Conservation (phyloP, 257 asterid genomes). For the Ajuga chamaepitys region DNA sequence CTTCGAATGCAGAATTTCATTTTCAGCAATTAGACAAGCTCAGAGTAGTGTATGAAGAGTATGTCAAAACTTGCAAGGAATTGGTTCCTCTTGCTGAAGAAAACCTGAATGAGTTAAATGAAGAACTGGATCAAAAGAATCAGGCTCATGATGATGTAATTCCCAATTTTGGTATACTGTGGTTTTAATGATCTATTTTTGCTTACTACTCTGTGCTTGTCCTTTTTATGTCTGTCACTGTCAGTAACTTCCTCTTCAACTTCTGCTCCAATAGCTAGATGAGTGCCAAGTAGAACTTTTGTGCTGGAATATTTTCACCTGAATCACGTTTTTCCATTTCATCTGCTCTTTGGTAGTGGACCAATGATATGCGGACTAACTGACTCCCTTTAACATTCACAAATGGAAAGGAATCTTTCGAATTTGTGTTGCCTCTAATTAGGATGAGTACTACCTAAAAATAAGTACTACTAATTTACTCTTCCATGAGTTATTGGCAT, state of each 20-base stretch:
- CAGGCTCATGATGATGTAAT: conserved; percentile 94
- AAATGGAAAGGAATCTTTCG: not conserved
- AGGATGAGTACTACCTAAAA: not conserved
- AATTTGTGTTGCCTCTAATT: not conserved
- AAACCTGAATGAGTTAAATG: conserved; percentile 53
- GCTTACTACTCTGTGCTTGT: not conserved
- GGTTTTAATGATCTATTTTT: conserved; percentile 1
- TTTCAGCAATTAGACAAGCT: conserved; percentile 91
- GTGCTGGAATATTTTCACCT: not conserved
- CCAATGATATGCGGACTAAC: not conserved
- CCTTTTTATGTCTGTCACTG: not conserved
- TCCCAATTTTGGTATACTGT: conserved; percentile 14
- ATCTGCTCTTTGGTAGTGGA: conserved; percentile 10
- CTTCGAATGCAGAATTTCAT: conserved; percentile 61
- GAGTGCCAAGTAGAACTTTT: not conserved
- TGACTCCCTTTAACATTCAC: not conserved
- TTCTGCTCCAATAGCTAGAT: conserved; percentile 2
- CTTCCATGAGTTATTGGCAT: conserved; percentile 1
- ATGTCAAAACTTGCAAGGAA: conserved; percentile 57
- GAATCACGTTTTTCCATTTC: conserved; percentile 6
- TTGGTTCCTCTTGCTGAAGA: conserved; percentile 74
- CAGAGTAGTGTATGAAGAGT: conserved; percentile 72
- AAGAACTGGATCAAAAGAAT: conserved; percentile 66
- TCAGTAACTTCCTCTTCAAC: not conserved
- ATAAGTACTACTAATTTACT: not conserved